Conservation (phyloP, 2,329 filamentous ascomycete species). For the Colletotrichum caudatum region DNA sequence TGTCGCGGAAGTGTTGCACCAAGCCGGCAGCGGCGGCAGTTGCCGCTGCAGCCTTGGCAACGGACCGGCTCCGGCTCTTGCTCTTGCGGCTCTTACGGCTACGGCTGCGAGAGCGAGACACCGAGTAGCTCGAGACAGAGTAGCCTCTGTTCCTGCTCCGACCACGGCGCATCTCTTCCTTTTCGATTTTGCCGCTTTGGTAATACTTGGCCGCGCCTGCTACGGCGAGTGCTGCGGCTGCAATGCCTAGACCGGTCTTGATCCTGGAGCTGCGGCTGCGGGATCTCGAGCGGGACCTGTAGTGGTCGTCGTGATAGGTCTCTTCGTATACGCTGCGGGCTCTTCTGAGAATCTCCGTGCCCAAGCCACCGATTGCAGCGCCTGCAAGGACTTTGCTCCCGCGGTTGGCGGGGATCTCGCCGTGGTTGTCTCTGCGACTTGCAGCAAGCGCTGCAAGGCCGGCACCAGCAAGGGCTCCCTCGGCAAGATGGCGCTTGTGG, state of each 20-base stretch:
- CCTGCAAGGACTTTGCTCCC: conserved; percentile 71
- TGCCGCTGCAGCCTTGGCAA: conserved; percentile 69
- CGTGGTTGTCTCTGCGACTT: conserved; percentile 64
- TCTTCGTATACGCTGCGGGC: conserved; percentile 70
- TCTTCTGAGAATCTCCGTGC: conserved; percentile 70
- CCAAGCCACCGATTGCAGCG: conserved; percentile 71
- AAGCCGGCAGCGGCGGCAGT: conserved; percentile 69
- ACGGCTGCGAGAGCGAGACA: conserved; percentile 56
- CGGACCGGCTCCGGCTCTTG: conserved; percentile 59
- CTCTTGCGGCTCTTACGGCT: conserved; percentile 54
- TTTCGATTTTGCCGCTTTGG: conserved; percentile 69
- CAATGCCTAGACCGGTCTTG: conserved; percentile 72
- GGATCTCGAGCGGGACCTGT: conserved; percentile 53
- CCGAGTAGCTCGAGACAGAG: conserved; percentile 50
- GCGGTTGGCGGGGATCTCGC: conserved; percentile 63
- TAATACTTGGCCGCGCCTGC: conserved; percentile 75
- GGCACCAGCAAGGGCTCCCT: conserved; percentile 74
- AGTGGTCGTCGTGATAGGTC: conserved; percentile 54
- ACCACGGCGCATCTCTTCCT: conserved; percentile 69
- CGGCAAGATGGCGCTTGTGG: conserved; percentile 70
- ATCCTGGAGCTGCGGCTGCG: conserved; percentile 56
- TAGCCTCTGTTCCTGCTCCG: conserved; percentile 63
- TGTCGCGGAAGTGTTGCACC: conserved; percentile 67
- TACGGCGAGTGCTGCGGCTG: conserved; percentile 72
- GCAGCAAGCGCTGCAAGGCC: conserved; percentile 70